Base-by-base conservation (phyloP, 768 basidiomycete genomes). In the Pleurotus eryngii region DNA sequence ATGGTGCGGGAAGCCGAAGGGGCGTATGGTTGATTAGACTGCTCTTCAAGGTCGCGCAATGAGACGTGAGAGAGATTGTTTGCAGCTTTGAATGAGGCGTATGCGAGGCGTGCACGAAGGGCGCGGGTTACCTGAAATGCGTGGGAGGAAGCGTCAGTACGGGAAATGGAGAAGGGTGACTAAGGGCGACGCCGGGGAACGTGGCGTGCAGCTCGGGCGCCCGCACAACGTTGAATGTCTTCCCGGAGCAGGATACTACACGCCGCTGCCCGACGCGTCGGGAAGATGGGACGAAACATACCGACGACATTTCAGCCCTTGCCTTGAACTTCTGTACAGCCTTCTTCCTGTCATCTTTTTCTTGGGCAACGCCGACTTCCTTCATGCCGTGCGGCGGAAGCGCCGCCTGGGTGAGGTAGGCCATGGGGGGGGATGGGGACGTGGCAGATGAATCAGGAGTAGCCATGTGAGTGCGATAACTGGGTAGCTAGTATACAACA, bases 31-130 rank as follows among this genome's bases (percentile, higher is more conserved):
- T 81, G 78, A 58, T 61, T 65, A 55, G 71, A 73, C 64, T 85
- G 84, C 14, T 81, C 79, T 68, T 93, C 92, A 47, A 91, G 80
- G 60, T 92, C 89, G 64, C 80, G 79, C 49, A 92, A 73, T 46
- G 86, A 77, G 49, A 84, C 74, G 56, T 85, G 81, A 8, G 86
- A 75, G 56, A 89, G 72, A 68, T 90, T 88, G 70, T 90, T 82
- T 12, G 80, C 79, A 4, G 91, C 89, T 73, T 93, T 93, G 80
- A 88, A 92, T 1, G 87, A 86, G 20, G 91, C 91, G 71, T 91
- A 90, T 0, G 89, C 82, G 51, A 94, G 81, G 62, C 90, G 86
- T 64, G 90, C 81, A 60, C 92, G 85, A 57, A 94, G 80, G 55
- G 82, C 85, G 68, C 89, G 88, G 66, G 90, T 89, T 30, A 93